Evolutionary conservation across 495 filamentous ascomycete species (phyloP).

Genomic region (Cladorrhinum samala): DNA sequence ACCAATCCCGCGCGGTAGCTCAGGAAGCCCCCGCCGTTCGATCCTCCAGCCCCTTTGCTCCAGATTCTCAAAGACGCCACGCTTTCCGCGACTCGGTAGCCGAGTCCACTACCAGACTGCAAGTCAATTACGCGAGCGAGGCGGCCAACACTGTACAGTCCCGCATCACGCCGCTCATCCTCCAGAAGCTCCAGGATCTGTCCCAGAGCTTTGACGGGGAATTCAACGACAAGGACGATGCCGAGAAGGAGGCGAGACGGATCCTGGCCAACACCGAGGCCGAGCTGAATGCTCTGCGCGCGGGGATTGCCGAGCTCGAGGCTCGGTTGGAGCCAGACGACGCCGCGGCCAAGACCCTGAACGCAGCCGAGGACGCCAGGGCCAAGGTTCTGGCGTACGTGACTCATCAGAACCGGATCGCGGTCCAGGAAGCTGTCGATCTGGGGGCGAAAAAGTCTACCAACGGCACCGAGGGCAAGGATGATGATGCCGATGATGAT

Average conservation of each 20-base stretch:
- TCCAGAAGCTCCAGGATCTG: conserved; percentile 52
- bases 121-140: conserved; percentile 43
- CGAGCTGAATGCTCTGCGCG: conserved; percentile 46
- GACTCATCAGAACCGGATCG: conserved; percentile 37
- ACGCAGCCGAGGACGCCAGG: conserved; percentile 28
- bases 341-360: conserved; percentile 31
- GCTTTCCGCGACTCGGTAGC: conserved; percentile 36
- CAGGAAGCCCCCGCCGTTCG: conserved; percentile 42
- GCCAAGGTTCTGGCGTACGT: conserved; percentile 35
- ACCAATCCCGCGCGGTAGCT: conserved; percentile 41
- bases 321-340: conserved; percentile 39
- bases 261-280: conserved; percentile 48
- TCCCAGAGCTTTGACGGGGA: conserved; percentile 55
- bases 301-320: conserved; percentile 44
- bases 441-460: conserved; percentile 30
- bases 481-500: neutral
- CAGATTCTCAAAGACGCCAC: conserved; percentile 40
- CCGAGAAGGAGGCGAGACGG: conserved; percentile 50
- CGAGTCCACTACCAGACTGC: conserved; percentile 26
- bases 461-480: conserved; percentile 1
- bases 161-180: conserved; percentile 49
- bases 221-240: conserved; percentile 52
- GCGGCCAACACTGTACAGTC: conserved; percentile 54
- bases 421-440: conserved; percentile 31
- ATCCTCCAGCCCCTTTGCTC: conserved; percentile 58